These are phyloP conservation scores for Fusarium sambucinum DNA, from an alignment of 2,329 filamentous ascomycete genomes.

Conservation along the genomic window DNA sequence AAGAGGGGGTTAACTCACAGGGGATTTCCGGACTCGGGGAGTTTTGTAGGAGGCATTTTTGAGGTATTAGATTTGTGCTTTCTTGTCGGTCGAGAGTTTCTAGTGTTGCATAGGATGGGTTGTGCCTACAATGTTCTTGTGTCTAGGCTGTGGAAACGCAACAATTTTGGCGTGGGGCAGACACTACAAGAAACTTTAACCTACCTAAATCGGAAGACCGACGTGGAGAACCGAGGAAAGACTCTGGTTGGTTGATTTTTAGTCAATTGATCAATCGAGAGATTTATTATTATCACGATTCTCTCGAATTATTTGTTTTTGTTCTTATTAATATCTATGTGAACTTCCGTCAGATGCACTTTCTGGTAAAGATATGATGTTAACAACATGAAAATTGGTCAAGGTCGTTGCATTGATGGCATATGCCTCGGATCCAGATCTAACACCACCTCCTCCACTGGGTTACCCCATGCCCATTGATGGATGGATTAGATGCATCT, in stretches of 20 bases:
- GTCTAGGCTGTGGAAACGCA: constrained; percentile 11
- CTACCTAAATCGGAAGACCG: constrained; percentile 17
- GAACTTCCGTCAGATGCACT: not conserved
- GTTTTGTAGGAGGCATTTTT: constrained; percentile 59
- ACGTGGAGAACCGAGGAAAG: constrained; percentile 19
- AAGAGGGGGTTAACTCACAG: constrained; percentile 54
- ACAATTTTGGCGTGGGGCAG: constrained; percentile 33
- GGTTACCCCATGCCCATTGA: constrained; percentile 24
- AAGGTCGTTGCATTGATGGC: not conserved
- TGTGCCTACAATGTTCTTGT: constrained; percentile 16
- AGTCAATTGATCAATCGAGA: not conserved
- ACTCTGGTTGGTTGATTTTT: constrained; percentile 21
- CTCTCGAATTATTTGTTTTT: not conserved
- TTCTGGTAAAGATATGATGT: not conserved
- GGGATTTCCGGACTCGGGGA: constrained; percentile 62
- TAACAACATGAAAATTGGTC: not conserved
- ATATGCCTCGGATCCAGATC: constrained; percentile 13
- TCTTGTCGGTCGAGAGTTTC: constrained; percentile 11
- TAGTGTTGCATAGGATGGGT: constrained; percentile 8
- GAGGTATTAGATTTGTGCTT: constrained; percentile 1
- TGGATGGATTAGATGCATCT: constrained; percentile 16
- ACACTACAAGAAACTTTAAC: constrained; percentile 11
- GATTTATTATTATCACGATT: not conserved
- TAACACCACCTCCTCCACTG: constrained; percentile 24
- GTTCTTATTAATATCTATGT: not conserved